phyloP scores from a whole-genome alignment of 495 filamentous ascomycete genomes.

The Bombardia bombarda region DNA sequence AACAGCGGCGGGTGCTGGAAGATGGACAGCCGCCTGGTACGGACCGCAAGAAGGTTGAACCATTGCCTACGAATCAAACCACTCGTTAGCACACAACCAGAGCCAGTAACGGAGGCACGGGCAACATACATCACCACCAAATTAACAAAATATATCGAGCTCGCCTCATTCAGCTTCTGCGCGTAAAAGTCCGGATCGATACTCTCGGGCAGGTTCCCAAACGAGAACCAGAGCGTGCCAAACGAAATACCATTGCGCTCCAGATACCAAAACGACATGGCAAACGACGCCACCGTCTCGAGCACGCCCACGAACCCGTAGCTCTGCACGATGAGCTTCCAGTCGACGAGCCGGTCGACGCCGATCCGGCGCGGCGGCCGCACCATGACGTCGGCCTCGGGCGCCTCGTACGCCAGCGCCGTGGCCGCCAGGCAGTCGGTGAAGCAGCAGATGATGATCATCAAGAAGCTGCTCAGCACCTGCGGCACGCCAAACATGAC shows the following conservation, averaged over 20 bases:
- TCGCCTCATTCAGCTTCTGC: slow-evolving; percentile 46
- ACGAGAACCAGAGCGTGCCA: slow-evolving; percentile 49
- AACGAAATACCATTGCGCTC: slow-evolving; percentile 52
- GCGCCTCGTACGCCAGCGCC: slow-evolving; percentile 60
- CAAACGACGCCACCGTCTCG: slow-evolving; percentile 51
- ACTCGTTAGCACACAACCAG: neutral
- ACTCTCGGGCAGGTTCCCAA: slow-evolving; percentile 38
- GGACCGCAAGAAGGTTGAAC: slow-evolving; percentile 58
- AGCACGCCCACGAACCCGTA: slow-evolving; percentile 57
- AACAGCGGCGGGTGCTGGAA: slow-evolving; percentile 57
- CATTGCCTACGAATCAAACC: slow-evolving; percentile 43
- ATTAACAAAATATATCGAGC: slow-evolving; percentile 65
- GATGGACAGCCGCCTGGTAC: slow-evolving; percentile 56
- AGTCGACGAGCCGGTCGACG: slow-evolving; percentile 57
- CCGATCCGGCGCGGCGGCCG: slow-evolving; percentile 52
- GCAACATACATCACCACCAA: slow-evolving; percentile 55
- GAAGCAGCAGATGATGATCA: slow-evolving; percentile 67
- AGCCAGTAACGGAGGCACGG: neutral
- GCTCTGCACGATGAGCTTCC: slow-evolving; percentile 53
- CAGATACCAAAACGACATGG: slow-evolving; percentile 61
- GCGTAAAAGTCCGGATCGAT: slow-evolving; percentile 41
- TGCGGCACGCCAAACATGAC: slow-evolving; percentile 63
- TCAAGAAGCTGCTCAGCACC: slow-evolving; percentile 57
- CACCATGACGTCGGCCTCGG: slow-evolving; percentile 59
- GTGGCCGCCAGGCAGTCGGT: slow-evolving; percentile 60